Evolutionary conservation across 164 flowering plant species (phyloP), one percentile per base, ranked within the genome.

Genomic region (Litsea cubeba): DNA sequence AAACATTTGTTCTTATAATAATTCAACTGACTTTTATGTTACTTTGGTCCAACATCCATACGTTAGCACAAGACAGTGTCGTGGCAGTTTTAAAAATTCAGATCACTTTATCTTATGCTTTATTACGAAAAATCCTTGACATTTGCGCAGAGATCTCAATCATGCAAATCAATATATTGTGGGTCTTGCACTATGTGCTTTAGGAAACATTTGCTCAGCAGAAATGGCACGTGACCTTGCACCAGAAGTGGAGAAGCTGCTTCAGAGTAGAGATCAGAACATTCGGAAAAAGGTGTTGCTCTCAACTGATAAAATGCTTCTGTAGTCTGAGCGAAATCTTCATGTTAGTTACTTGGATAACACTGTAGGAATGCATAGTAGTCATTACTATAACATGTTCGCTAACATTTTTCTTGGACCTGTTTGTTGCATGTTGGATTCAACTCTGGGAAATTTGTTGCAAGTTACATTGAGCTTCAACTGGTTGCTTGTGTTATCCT

Each of bases 151-250:
- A 92, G 99, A 96, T 82, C 92, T 96, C 69, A 96, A 94, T 78
- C 99, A 96, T 81, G 74, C 94, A 62, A 92, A 96, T 81, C 99
- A 92, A 81, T 92, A 94, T 77, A 91, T 92, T 73, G 98, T 90
- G 73, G 98, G 99, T 28, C 97, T 96, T 84, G 99, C 99, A 72
- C 94, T 96, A 76, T 96, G 98, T 85, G 99, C 98, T 66, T 83
- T 96, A 71, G 99, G 99, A 71, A 96, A 96, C 79, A 94, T 96
- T 51, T 92, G 97, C 79, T 96, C 99, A 69, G 97, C 97, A 66
- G 99, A 96, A 86, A 96, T 96, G 99, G 99, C 99, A 74, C 97
- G 99, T 73, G 99, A 96, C 85, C 98, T 96, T 75, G 95, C 99
- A 32, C 99, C 98, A 54, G 99, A 96, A 85, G 97, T 96, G 65